Conservation (phyloP, 257 asterid genomes). For the Nicotiana undulata region DNA sequence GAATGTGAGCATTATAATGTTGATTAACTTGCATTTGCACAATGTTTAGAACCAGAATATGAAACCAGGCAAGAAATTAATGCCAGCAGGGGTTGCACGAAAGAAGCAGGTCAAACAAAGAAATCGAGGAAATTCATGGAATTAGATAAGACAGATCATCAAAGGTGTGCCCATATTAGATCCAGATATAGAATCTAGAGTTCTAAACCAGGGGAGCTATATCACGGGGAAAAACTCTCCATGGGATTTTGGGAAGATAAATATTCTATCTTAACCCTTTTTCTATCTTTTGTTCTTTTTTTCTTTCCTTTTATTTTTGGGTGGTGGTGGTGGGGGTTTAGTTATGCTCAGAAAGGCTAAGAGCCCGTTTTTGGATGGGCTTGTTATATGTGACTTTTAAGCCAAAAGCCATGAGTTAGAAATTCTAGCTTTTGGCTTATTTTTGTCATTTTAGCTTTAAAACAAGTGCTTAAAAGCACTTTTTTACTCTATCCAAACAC, state of each 20-base stretch:
- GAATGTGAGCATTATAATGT: neutral
- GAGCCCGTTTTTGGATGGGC: no score
- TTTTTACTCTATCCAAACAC: no score
- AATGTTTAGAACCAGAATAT: neutral
- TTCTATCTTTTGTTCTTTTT: neutral
- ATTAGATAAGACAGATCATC: neutral
- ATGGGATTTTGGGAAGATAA: neutral
- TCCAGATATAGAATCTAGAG: neutral
- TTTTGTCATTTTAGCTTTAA: no score
- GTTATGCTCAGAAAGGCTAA: neutral
- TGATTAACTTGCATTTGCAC: neutral
- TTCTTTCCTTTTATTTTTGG: neutral
- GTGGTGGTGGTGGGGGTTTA: neutral
- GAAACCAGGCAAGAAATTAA: neutral
- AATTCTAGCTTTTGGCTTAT: no score
- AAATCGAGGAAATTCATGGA: neutral
- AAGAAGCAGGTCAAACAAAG: constrained; percentile 1
- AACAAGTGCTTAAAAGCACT: no score
- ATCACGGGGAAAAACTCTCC: neutral
- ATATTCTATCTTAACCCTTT: neutral
- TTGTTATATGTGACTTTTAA: no score
- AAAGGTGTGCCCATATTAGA: neutral
- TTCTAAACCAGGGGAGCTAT: neutral
- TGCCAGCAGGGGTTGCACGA: neutral
- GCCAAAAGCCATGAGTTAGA: no score